These are phyloP conservation scores for Theileria orientalis DNA, from an alignment of 169 alveolate species.

Conservation along the genomic window DNA sequence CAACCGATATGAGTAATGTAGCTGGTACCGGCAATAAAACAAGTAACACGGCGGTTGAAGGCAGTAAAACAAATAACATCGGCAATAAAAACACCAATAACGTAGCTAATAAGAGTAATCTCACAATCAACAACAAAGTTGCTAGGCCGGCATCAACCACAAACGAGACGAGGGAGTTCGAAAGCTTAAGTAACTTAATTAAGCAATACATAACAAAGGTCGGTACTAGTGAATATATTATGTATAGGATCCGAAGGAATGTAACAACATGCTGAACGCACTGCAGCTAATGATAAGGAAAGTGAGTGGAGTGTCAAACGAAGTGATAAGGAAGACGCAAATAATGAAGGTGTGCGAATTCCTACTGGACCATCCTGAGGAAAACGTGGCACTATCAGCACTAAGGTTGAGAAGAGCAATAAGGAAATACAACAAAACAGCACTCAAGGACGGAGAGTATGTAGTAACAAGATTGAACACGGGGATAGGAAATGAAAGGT, in stretches of 20 bases:
- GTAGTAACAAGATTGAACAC: neutral
- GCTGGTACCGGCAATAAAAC: no score
- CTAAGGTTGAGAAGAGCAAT: constrained; percentile 45
- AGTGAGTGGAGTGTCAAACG: constrained; percentile 14
- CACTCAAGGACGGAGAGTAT: neutral
- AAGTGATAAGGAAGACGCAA: constrained; percentile 1
- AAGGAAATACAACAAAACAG: neutral
- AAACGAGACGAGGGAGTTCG: constrained; percentile 4
- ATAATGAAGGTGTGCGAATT: constrained; percentile 23
- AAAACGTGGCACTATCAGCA: constrained; percentile 44
- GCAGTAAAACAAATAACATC: no score
- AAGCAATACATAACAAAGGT: neutral
- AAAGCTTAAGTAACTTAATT: neutral
- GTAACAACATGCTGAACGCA: constrained; percentile 32
- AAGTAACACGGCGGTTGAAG: no score
- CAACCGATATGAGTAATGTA: no score
- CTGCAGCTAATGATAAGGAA: constrained; percentile 38
- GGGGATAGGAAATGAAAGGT: neutral
- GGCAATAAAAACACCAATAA: neutral
- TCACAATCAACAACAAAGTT: neutral
- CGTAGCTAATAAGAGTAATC: no score
- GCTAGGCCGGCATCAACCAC: neutral
- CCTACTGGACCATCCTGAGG: constrained; percentile 59
- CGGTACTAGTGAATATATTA: neutral
- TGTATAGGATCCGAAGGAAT: constrained; percentile 32